phyloP scores from a whole-genome alignment of 192 early-diverging fungal species.

The Backusella westeae region DNA sequence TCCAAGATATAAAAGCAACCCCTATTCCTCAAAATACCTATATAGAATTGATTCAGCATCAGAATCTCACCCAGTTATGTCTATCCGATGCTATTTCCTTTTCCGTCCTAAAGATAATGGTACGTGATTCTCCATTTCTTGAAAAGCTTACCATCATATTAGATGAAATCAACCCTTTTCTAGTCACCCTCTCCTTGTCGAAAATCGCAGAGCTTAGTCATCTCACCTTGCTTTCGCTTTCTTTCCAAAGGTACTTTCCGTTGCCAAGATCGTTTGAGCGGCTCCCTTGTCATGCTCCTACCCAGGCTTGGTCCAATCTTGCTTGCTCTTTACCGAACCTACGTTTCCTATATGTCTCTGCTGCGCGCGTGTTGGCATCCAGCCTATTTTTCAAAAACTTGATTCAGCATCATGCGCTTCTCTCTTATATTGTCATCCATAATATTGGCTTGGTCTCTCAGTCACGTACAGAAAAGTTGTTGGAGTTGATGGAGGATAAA shows the following conservation, averaged over 20 bases:
- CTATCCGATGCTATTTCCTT: slow-evolving; percentile 25
- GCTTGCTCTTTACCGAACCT: slow-evolving; percentile 8
- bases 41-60: slow-evolving; percentile 11
- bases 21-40: slow-evolving; percentile 21
- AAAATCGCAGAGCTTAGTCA: background rate
- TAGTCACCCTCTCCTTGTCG: background rate
- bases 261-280: slow-evolving; percentile 11
- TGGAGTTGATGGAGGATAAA: background rate
- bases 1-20: background rate
- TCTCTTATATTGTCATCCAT: slow-evolving; percentile 31
- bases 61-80: slow-evolving; percentile 24
- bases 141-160: slow-evolving; percentile 30
- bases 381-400: slow-evolving; percentile 3
- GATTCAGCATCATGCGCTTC: background rate
- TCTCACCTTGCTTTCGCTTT: slow-evolving; percentile 27
- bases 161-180: slow-evolving; percentile 19
- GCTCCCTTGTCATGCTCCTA: slow-evolving; percentile 24
- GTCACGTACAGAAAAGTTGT: background rate
- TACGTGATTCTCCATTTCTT: slow-evolving; percentile 18
- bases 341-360: slow-evolving; percentile 23
- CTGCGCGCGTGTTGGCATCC: slow-evolving; percentile 7
- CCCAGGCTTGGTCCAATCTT: slow-evolving; percentile 18
- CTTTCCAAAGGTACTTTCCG: slow-evolving; percentile 22
- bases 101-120: slow-evolving; percentile 12
- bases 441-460: slow-evolving; percentile 17